These are phyloP conservation scores for Nemophila menziesii DNA, from an alignment of 257 asterid genomes.

Conservation along the genomic window DNA sequence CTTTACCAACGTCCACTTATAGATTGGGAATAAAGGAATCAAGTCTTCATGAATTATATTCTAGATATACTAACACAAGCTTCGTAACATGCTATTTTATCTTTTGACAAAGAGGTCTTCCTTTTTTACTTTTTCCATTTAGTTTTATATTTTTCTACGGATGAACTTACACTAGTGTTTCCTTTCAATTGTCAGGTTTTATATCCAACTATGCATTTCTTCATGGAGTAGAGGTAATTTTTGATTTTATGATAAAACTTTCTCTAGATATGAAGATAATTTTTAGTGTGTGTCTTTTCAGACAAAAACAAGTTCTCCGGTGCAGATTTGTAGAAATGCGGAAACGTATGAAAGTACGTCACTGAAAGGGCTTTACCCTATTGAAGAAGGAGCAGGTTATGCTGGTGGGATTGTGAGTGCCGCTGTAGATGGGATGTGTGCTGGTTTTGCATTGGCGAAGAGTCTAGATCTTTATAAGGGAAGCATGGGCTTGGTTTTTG, in stretches of 20 bases:
- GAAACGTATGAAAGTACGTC: conserved; percentile 77
- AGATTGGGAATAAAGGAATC: conserved; percentile 82
- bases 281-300: conserved; percentile 11
- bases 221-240: conserved; percentile 85
- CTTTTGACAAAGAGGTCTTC: conserved; percentile 86
- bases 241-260: background rate
- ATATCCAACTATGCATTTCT: conserved; percentile 62
- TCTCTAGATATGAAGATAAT: conserved; percentile 2
- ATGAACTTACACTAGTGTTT: too few relatives aligned
- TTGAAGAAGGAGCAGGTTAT: conserved; percentile 94
- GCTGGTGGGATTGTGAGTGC: conserved; percentile 97
- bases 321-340: conserved; percentile 54
- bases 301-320: conserved; percentile 94
- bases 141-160: background rate
- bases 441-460: conserved; percentile 71
- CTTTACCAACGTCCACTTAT: conserved; percentile 75
- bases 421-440: conserved; percentile 85
- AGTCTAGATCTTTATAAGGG: conserved; percentile 55
- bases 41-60: conserved; percentile 68
- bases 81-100: conserved; percentile 52
- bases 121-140: background rate
- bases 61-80: conserved; percentile 56
- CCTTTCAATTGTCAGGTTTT: conserved; percentile 66
- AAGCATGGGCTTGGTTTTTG: conserved; percentile 33
- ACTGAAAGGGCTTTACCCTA: conserved; percentile 69